Base-by-base conservation (phyloP, 768 basidiomycete genomes). In the Hygrophorus russula region DNA sequence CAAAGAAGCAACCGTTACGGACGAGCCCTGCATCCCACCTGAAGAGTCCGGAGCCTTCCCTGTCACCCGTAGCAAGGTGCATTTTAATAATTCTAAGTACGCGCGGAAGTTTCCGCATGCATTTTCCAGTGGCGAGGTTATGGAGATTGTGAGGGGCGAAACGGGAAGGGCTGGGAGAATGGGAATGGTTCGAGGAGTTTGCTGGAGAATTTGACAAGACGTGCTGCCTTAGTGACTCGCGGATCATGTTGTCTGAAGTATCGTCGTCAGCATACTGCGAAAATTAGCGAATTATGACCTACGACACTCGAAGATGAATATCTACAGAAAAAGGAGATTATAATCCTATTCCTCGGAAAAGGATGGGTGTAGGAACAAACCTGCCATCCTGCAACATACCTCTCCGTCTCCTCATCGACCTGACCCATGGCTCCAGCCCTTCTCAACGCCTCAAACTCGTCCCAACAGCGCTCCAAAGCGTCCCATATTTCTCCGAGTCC, bases 231-330 rank as follows among this genome's bases (percentile, higher is more conserved):
- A 96, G 74, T 2, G 80, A 74, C 56, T 91, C 89, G 20, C 87
- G 80, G 51, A 94, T 83, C 50, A 89, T 74, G 59, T 92, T 92
- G 57, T 91, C 84, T 79, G 40, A 20, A 11, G 17, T n/a, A 11
- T 20, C 17, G 37, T n/a, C 19, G 37, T n/a, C 19, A 18, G 30
- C 38, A 14, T n/a, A 24, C 9, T 20, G 11, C 33, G 36, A 38
- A 31, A 46, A 49, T 14, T 9, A 32, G 32, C 45, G 39, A n/a
- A 15, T 34, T 15, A 14, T 41, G 18, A 74, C 82, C 69, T 58
- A 83, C 81, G 73, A 58, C 85, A 89, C 60, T 93, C 88, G 51
- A 94, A 94, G 49, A 93, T 80, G 61, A 87, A 91, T 43, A 90
- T 84, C 24, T 24, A 79, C 86, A 55, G 41, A 40, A 32, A 36